Evolutionary conservation across 192 early-diverging fungal genomes (phyloP).

Genomic region (Funneliformis geosporum): DNA sequence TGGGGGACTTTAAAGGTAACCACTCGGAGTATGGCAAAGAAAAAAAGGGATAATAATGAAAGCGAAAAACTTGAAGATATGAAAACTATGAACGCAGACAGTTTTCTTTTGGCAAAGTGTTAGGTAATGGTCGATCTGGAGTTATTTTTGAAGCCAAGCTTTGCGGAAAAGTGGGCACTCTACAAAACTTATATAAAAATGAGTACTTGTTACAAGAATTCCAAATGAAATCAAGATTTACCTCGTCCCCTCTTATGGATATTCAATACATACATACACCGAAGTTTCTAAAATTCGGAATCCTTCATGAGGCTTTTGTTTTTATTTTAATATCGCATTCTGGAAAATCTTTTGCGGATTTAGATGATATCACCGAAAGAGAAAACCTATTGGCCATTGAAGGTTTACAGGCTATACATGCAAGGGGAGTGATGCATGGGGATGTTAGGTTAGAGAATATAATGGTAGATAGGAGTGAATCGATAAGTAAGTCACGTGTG

Average conservation of each 20-base stretch:
- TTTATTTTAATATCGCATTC: background rate
- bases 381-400: constrained; percentile 22
- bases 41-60: background rate
- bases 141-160: constrained; percentile 5
- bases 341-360: background rate
- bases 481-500: background rate
- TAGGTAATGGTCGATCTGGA: constrained; percentile 22
- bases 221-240: constrained; percentile 12
- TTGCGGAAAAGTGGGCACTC: background rate
- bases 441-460: constrained; percentile 20
- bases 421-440: constrained; percentile 24
- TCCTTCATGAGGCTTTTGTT: constrained; percentile 21
- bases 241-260: background rate
- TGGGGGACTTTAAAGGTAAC: background rate
- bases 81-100: constrained; percentile 16
- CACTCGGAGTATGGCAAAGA: background rate
- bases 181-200: constrained; percentile 23
- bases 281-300: constrained; percentile 8
- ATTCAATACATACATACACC: constrained; percentile 2
- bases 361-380: background rate
- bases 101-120: constrained; percentile 7
- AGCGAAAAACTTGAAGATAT: background rate
- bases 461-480: background rate
- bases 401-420: constrained; percentile 20
- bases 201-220: constrained; percentile 14